Percentiles rank a stretch among this genome's conserved stretches.
Conservation (phyloP, 345 rosid genomes). For the Citrus sinensis region DVS_A1.0 CM039169.1:31260001-31260500, state of each 20-base stretch:
- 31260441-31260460: background rate
- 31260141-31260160: background rate
- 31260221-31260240: background rate
- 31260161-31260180: background rate
- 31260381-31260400: background rate
- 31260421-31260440: background rate
- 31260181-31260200: background rate
- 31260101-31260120: too few species aligned
- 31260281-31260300: background rate
- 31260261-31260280: background rate
- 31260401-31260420: background rate
- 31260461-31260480: background rate
- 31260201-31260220: background rate
- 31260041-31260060: too few species aligned
- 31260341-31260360: background rate
- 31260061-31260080: too few species aligned
- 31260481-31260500: background rate
- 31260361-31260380: background rate
- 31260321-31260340: background rate
- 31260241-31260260: background rate
- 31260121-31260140: too few species aligned
- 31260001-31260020: too few species aligned
- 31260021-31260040: too few species aligned
- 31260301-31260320: background rate
- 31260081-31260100: too few species aligned